phyloP scores from a whole-genome alignment of 2,329 filamentous ascomycete species.

The Beauveria varroae region DNA sequence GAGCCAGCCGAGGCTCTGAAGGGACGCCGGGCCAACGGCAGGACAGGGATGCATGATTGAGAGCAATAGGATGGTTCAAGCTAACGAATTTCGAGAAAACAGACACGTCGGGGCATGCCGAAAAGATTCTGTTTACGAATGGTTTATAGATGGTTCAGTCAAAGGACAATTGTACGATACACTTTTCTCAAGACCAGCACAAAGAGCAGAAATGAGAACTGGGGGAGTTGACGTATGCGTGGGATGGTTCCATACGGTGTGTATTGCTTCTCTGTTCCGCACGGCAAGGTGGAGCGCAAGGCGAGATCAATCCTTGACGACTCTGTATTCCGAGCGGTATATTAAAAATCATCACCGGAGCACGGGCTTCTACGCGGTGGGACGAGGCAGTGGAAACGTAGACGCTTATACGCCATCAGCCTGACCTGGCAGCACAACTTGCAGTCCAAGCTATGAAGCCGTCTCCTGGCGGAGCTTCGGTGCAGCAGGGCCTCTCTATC shows the following conservation, averaged over 20 bases:
- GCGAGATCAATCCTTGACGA: constrained; percentile 65
- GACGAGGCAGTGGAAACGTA: constrained; percentile 10
- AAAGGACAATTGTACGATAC: constrained; percentile 30
- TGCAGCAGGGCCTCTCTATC: background rate
- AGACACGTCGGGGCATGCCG: constrained; percentile 14
- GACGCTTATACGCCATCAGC: constrained; percentile 2
- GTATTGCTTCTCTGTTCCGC: constrained; percentile 37
- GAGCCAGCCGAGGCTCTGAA: too few relatives aligned
- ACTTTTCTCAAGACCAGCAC: constrained; percentile 15
- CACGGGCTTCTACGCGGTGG: constrained; percentile 10
- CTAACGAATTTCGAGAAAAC: constrained; percentile 17
- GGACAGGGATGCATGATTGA: too few relatives aligned
- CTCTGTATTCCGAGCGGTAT: constrained; percentile 72
- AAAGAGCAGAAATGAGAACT: background rate
- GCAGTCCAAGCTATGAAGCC: constrained; percentile 1
- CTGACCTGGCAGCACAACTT: constrained; percentile 7
- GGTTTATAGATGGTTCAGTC: constrained; percentile 1
- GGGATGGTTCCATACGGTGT: constrained; percentile 8
- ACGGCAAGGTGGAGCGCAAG: constrained; percentile 71
- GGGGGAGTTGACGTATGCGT: background rate
- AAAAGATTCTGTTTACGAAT: constrained; percentile 16
- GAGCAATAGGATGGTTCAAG: constrained; percentile 13
- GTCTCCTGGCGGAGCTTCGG: constrained; percentile 3
- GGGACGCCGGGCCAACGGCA: too few relatives aligned
- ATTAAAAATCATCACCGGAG: constrained; percentile 31